Base-by-base conservation (phyloP, 768 basidiomycete genomes). In the Lactarius vividus region DNA sequence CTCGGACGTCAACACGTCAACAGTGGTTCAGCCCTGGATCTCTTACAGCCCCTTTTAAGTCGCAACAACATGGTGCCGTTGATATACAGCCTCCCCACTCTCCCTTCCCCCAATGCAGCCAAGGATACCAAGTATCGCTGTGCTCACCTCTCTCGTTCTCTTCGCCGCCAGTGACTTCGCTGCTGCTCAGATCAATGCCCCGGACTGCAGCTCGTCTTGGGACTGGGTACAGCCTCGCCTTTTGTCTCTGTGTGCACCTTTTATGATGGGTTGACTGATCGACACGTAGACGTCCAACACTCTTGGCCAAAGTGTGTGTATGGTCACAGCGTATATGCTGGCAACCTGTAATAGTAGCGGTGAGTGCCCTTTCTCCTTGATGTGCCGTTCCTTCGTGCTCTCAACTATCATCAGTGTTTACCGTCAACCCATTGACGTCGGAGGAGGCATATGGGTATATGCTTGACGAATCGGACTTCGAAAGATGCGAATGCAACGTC, bases 401-500 rank as follows among this genome's bases (percentile, higher is more conserved):
- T 62, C 23, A 53, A n/a, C 20, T 9, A 9, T 2, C n/a, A 0
- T 13, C 28, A 67, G 66, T 57, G 10, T 67, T 63, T 23, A 55
- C 61, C 15, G 57, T 39, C 10, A 7, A 37, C n/a, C n/a, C n/a
- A n/a, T n/a, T n/a, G n/a, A n/a, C n/a, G n/a, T n/a, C n/a, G n/a
- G n/a, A n/a, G n/a, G n/a, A n/a, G n/a, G n/a, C n/a, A n/a, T n/a
- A n/a, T n/a, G n/a, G n/a, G n/a, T n/a, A n/a, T n/a, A n/a, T n/a
- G n/a, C n/a, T n/a, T n/a, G n/a, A n/a, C n/a, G n/a, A n/a, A n/a
- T n/a, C n/a, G n/a, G n/a, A n/a, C n/a, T n/a, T n/a, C n/a, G n/a
- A n/a, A n/a, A n/a, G n/a, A n/a, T 67, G 65, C 65, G 39, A 59
- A 52, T 67, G 65, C n/a, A 67, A 31, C 57, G 59, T 61, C 0